A percentile compares a stretch with the other conserved stretches of the same genome.
These are phyloP conservation scores for Rhodotorula sp. DNA, from an alignment of 1,284 basidiomycete genomes.

Conservation along the genomic window DNA sequence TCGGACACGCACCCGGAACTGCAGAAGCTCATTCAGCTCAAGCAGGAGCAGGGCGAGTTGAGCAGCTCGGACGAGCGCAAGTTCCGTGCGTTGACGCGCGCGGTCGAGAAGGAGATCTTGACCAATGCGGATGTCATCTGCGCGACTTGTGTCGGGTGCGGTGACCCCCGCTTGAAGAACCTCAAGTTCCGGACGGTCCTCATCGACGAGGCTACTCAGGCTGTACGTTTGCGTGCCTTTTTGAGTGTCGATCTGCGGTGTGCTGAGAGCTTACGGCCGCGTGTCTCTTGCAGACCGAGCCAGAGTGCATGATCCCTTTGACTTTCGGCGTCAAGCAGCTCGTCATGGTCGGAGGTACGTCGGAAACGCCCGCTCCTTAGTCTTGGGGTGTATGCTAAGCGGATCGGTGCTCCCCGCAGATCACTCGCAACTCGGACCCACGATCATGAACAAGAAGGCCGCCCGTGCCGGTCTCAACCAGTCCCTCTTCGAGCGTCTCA, in stretches of 20 bases:
- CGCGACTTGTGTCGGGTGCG: constrained; percentile 96
- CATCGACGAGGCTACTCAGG: constrained; percentile 98
- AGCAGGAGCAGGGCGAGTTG: constrained; percentile 95
- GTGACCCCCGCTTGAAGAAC: constrained; percentile 91
- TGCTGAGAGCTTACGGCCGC: neutral
- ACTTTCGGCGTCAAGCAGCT: constrained; percentile 98
- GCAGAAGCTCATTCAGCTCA: constrained; percentile 95
- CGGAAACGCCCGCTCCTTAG: neutral
- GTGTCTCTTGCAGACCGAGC: constrained; percentile 43
- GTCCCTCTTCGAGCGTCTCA: constrained; percentile 95
- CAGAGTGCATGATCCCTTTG: constrained; percentile 98
- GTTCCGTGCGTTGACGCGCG: constrained; percentile 90
- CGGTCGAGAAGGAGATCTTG: constrained; percentile 96
- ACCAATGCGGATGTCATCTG: constrained; percentile 96
- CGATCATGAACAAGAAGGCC: constrained; percentile 99
- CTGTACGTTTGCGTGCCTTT: constrained; percentile 58
- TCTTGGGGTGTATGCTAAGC: no score
- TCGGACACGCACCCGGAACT: constrained; percentile 84
- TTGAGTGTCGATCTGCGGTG: no score
- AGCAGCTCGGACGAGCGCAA: constrained; percentile 96
- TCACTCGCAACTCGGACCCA: constrained; percentile 82
- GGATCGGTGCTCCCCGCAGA: constrained; percentile 19
- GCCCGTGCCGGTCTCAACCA: constrained; percentile 95
- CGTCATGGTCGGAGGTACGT: constrained; percentile 84
- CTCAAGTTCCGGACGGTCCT: constrained; percentile 97